Conservation (phyloP, 768 basidiomycete species). For the Brasilioporus rufonigricans region DNA sequence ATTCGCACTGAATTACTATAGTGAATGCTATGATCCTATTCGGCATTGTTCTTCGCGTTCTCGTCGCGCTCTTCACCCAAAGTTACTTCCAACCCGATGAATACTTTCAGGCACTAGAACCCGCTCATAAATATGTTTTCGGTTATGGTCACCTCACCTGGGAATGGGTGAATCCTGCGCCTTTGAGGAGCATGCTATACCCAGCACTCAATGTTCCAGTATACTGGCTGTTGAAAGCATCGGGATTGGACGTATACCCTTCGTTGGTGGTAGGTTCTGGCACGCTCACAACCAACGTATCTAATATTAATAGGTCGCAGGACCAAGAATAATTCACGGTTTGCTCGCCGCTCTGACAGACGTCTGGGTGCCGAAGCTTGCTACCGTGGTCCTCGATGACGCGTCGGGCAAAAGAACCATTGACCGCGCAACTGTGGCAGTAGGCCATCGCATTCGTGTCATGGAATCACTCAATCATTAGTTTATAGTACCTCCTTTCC, state of each 20-base stretch:
- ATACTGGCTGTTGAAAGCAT: slow-evolving; percentile 65
- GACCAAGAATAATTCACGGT: slow-evolving; percentile 78
- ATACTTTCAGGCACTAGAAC: slow-evolving; percentile 92
- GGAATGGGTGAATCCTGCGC: slow-evolving; percentile 80
- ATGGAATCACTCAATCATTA: neutral
- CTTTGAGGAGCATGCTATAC: slow-evolving; percentile 80
- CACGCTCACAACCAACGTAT: neutral
- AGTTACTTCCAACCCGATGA: slow-evolving; percentile 98
- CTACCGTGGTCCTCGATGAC: slow-evolving; percentile 54
- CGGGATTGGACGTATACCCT: slow-evolving; percentile 49
- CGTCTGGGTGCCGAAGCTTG: slow-evolving; percentile 63
- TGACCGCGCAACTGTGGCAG: slow-evolving; percentile 48
- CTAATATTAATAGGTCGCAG: slow-evolving; percentile 49
- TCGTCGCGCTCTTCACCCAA: slow-evolving; percentile 64
- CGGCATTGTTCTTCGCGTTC: slow-evolving; percentile 51
- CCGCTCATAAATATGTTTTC: slow-evolving; percentile 85
- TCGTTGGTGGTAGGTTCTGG: slow-evolving; percentile 57
- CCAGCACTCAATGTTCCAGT: slow-evolving; percentile 78
- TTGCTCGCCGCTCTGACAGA: slow-evolving; percentile 78
- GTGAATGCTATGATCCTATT: slow-evolving; percentile 19
- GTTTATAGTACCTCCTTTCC: slow-evolving; percentile 68
- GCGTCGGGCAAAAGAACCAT: slow-evolving; percentile 35
- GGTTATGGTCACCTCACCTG: slow-evolving; percentile 92
- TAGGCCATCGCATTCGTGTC: slow-evolving; percentile 39
- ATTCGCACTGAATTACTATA: no score